Base-by-base conservation (phyloP, 768 basidiomycete species). In the Suillus decipiens region DNA sequence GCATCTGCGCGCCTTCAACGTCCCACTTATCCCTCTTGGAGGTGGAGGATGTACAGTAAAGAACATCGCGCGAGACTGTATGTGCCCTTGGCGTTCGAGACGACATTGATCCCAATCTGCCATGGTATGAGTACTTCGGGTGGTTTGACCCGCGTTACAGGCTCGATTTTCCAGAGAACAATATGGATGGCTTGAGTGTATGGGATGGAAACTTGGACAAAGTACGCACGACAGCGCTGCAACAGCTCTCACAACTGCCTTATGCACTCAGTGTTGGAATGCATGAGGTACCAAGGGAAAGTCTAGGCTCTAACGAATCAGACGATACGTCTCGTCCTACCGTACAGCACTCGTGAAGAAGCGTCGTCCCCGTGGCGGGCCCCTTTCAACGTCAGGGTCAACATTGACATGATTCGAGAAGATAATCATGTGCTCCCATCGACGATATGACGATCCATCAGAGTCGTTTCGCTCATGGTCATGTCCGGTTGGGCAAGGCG, bases 11-110 rank as follows among this genome's bases (percentile, higher is more conserved):
- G 82, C 84, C 64, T 87, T 92, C 71, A 87, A 90, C 66, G 79
- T 97, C 39, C 96, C 96, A 0, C 81, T 96, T 54, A 92, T 99
- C 67, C 82, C 98, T 42, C 84, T 99, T 3, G 96, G 96, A 34
- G 96, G 96, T 2, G 96, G 96, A 17, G 96, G 96, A 2, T 99
- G 99, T 76, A 99, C 96, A 0, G 90, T 96, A 48, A 94, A 96
- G 75, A 99, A 99, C 71, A 95, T 98, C 22, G 93, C 94, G 7
- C 84, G 96, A 99, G 76, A 99, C 97, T 0, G 96, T 95, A 1
- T 91, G 96, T 69, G 93, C 94, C 24, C 84, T 95, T n/a, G 96
- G 93, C 2, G 83, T 91, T 51, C 90, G 95, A 71, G 79, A 92
- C 47, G 83, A 84, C 14, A 88, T 92, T 60, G 89, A 93, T 71